Evolutionary conservation across 768 basidiomycete genomes (phyloP).

Genomic region (Pulveroboletus sp.): DNA sequence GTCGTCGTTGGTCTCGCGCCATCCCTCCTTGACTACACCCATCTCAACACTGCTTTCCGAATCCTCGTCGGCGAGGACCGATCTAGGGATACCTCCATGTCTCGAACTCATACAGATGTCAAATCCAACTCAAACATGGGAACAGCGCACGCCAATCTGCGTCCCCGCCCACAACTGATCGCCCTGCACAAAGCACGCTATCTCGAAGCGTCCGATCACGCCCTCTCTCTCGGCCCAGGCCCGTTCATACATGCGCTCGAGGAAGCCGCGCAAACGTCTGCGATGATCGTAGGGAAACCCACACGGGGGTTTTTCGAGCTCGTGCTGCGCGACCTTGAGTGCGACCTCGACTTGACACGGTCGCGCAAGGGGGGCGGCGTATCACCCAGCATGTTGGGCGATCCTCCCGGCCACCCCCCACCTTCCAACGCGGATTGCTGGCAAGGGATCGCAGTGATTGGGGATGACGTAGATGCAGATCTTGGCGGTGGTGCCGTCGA

Average conservation of each 20-base stretch:
- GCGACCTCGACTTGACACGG: constrained; percentile 1
- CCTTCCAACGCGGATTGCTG: neutral
- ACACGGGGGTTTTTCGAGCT: constrained; percentile 53
- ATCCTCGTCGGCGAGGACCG: constrained; percentile 46
- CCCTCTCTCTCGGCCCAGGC: constrained; percentile 62
- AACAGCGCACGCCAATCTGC: too few species aligned
- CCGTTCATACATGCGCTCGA: constrained; percentile 67
- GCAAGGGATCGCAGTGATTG: constrained; percentile 45
- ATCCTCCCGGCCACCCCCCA: too few species aligned
- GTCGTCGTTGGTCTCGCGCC: constrained; percentile 66
- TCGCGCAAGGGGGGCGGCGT: neutral
- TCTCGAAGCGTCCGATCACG: constrained; percentile 41
- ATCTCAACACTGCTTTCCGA: constrained; percentile 63
- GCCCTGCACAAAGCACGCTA: constrained; percentile 58
- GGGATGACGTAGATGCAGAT: constrained; percentile 64
- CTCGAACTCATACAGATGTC: neutral
- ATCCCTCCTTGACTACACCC: constrained; percentile 43
- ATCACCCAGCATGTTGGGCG: neutral
- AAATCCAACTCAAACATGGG: too few species aligned
- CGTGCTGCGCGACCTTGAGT: constrained; percentile 43
- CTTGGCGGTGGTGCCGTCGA: constrained; percentile 58
- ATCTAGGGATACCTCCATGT: neutral
- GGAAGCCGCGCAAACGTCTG: constrained; percentile 42
- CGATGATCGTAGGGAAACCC: constrained; percentile 63
- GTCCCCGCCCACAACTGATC: constrained; percentile 38